phyloP scores from a whole-genome alignment of 2,329 filamentous ascomycete species.

The Ustilaginoidea virens region DNA sequence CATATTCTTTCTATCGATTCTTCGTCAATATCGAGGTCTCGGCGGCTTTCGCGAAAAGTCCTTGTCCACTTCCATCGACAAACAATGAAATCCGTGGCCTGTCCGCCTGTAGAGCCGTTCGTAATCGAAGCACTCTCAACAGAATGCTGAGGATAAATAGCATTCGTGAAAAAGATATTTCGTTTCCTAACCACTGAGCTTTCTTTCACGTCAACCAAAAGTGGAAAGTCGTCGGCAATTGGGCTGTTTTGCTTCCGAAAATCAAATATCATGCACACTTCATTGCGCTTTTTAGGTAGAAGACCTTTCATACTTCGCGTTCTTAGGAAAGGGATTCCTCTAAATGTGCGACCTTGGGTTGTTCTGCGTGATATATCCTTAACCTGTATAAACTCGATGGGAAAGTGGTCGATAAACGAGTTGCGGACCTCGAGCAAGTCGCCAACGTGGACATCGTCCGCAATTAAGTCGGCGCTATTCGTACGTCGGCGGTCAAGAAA shows the following conservation, averaged over 20 bases:
- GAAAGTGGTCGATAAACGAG: conserved; percentile 9
- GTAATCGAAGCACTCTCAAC: conserved; percentile 5
- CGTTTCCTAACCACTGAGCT: conserved; percentile 23
- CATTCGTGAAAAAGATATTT: conserved; percentile 39
- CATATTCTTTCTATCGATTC: conserved; percentile 20
- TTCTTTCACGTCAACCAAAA: conserved; percentile 25
- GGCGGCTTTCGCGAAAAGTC: conserved; percentile 10
- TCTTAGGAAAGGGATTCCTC: conserved; percentile 23
- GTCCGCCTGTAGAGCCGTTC: background rate
- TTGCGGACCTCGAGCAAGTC: conserved; percentile 15
- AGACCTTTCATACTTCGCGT: conserved; percentile 19
- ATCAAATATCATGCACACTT: conserved; percentile 23
- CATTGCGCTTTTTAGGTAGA: conserved; percentile 24
- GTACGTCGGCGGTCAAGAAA: too few relatives aligned
- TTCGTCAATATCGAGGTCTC: conserved; percentile 14
- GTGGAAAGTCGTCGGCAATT: conserved; percentile 16
- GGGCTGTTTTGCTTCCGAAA: conserved; percentile 20
- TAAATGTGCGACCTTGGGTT: conserved; percentile 12
- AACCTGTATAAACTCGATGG: conserved; percentile 25
- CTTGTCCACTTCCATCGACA: conserved; percentile 33
- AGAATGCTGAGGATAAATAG: conserved; percentile 24
- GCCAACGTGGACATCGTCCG: conserved; percentile 5
- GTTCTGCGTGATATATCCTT: conserved; percentile 21
- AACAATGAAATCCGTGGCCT: conserved; percentile 27
- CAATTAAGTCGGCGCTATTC: conserved; percentile 1